Conservation (phyloP, 1,139 yeast genomes). For the Zygotorulaspora mrakii region DNA sequence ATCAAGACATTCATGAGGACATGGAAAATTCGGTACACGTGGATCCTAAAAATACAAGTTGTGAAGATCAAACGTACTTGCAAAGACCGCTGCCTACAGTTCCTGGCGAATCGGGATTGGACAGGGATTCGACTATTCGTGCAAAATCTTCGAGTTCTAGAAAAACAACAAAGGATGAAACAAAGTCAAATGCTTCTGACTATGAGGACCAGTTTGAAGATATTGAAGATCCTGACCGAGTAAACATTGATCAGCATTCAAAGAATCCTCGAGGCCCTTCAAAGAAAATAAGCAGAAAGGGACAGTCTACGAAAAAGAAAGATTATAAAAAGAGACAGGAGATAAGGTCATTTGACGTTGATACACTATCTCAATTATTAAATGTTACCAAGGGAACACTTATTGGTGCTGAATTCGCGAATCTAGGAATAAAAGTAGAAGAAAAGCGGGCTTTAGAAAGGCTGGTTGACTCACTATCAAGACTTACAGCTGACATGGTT, state of each 20-base stretch:
- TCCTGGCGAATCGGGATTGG: conserved; percentile 14
- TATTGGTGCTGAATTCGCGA: conserved; percentile 55
- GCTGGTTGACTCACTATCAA: conserved; percentile 76
- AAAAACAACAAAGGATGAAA: not conserved
- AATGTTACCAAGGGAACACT: conserved; percentile 56
- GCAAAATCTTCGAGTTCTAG: conserved; percentile 7
- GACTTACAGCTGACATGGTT: conserved; percentile 86
- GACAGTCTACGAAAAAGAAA: conserved; percentile 4
- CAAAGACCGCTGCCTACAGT: conserved; percentile 23
- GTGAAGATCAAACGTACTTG: conserved; percentile 13
- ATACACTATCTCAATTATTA: conserved; percentile 53
- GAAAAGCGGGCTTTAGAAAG: conserved; percentile 80
- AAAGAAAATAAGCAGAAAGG: conserved; percentile 5
- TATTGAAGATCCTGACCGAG: conserved; percentile 12
- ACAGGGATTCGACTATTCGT: conserved; percentile 14
- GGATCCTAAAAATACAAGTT: conserved; percentile 9
- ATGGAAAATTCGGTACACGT: too few relatives aligned
- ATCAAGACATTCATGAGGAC: conserved; percentile 9
- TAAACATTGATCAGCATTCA: conserved; percentile 2
- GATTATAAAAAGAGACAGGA: conserved; percentile 21
- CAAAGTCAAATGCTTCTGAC: conserved; percentile 1
- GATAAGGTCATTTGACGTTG: conserved; percentile 53
- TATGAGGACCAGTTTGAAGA: conserved; percentile 20
- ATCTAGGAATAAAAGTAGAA: conserved; percentile 66
- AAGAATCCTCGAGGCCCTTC: conserved; percentile 6